A percentile compares a stretch with the other conserved stretches of the same genome.
phyloP scores from a whole-genome alignment of 139 green algal genomes.

The Chlamydomonas asymmetrica region DNA sequence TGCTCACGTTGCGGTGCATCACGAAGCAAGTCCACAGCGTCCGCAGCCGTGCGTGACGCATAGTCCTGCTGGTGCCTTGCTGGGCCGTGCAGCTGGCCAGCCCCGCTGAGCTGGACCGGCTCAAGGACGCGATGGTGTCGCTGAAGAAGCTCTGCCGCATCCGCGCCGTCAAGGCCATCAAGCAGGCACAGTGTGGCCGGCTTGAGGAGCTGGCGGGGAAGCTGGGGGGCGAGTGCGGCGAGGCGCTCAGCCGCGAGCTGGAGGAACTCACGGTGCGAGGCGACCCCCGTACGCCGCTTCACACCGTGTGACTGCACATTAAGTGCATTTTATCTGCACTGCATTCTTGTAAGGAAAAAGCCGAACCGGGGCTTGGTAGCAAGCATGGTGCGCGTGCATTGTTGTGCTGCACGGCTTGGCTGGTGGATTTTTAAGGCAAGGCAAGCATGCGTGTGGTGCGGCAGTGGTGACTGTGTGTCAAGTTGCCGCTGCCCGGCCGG shows the following conservation, averaged over 20 bases:
- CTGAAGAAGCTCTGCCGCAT: conserved; percentile 71
- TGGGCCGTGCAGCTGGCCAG: conserved; percentile 8
- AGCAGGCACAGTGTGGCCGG: conserved; percentile 46
- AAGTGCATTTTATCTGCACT: neutral
- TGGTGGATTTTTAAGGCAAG: no score
- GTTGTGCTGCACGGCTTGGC: no score
- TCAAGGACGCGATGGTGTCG: conserved; percentile 52
- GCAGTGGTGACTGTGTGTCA: no score
- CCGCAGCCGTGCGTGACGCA: conserved; percentile 12
- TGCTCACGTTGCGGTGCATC: neutral
- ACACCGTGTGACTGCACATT: neutral
- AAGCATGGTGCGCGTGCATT: no score
- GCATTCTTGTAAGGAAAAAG: no score
- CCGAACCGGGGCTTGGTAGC: neutral
- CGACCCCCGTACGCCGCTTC: neutral
- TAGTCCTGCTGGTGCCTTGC: neutral
- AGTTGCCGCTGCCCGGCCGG: no score
- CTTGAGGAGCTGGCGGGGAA: conserved; percentile 26
- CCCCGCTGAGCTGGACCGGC: conserved; percentile 44
- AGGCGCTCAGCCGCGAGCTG: conserved; percentile 3
- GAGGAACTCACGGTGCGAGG: conserved; percentile 5
- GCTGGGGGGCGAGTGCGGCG: conserved; percentile 25
- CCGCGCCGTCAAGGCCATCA: conserved; percentile 55
- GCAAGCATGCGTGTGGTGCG: no score
- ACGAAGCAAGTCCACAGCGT: conserved; percentile 13